A percentile compares a stretch with the other conserved stretches of the same genome.
Conservation (phyloP, 441 rosid species). For the Theobroma grandiflorum region DNA sequence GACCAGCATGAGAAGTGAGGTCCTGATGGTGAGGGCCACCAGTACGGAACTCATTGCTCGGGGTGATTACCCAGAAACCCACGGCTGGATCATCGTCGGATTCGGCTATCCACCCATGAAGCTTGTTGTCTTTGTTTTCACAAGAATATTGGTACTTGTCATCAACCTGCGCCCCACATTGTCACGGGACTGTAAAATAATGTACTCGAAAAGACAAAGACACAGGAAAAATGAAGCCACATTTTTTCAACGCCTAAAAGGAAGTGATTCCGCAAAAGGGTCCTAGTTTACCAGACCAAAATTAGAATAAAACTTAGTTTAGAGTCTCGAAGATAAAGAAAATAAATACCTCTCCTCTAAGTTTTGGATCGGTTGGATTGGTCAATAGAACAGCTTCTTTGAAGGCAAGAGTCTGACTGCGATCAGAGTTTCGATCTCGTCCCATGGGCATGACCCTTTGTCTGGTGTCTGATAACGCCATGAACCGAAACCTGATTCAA, state of each 20-base stretch:
- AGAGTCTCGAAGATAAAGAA: background rate
- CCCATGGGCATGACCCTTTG: conserved; percentile 48
- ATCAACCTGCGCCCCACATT: conserved; percentile 48
- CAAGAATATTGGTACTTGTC: conserved; percentile 63
- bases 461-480: conserved; percentile 51
- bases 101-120: conserved; percentile 58
- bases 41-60: conserved; percentile 57
- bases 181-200: background rate
- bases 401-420: conserved; percentile 38
- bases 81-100: conserved; percentile 35
- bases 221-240: background rate
- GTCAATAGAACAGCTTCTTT: conserved; percentile 82
- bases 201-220: background rate
- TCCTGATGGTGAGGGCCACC: conserved; percentile 71
- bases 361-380: conserved; percentile 54
- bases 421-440: conserved; percentile 29
- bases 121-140: conserved; percentile 53
- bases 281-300: background rate
- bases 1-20: conserved; percentile 63
- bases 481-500: conserved; percentile 43
- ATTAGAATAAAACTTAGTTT: background rate
- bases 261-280: background rate
- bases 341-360: conserved; percentile 52
- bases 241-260: background rate
- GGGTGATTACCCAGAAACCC: conserved; percentile 70